These are phyloP conservation scores for Sporothrix schenckii DNA, from an alignment of 2,329 filamentous ascomycete species.

Conservation along the genomic window DNA sequence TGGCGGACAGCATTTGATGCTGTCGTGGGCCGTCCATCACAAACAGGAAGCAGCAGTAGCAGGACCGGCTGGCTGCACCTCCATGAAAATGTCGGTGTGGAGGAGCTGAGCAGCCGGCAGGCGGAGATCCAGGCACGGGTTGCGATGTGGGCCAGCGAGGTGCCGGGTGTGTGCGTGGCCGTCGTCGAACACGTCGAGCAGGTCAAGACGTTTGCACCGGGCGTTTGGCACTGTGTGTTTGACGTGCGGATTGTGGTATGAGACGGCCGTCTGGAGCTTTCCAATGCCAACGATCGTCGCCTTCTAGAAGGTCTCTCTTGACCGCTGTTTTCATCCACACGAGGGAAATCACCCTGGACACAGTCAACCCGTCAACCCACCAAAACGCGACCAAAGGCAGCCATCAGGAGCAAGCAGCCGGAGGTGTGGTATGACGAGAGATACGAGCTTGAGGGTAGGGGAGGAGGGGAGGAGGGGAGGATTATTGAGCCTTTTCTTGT, in stretches of 20 bases:
- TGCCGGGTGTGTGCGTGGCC: neutral
- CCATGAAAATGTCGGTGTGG: slow-evolving; percentile 65
- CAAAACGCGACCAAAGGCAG: neutral
- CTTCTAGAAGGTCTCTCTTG: slow-evolving; percentile 20
- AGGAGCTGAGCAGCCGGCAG: slow-evolving; percentile 54
- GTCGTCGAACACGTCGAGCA: slow-evolving; percentile 61
- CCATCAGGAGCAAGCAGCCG: neutral
- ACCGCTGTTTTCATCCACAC: slow-evolving; percentile 22
- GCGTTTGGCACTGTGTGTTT: slow-evolving; percentile 71
- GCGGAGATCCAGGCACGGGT: slow-evolving; percentile 55
- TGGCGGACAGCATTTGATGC: slow-evolving; percentile 57
- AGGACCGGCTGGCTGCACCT: slow-evolving; percentile 62
- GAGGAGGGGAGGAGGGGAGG: neutral
- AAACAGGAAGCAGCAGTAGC: neutral
- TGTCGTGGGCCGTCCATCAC: slow-evolving; percentile 2
- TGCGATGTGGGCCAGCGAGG: slow-evolving; percentile 41
- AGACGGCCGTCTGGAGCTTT: neutral
- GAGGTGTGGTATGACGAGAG: slow-evolving; percentile 2
- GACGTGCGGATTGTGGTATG: slow-evolving; percentile 56
- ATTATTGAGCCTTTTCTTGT: neutral
- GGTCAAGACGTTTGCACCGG: slow-evolving; percentile 71
- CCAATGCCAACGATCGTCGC: neutral
- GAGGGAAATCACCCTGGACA: neutral
- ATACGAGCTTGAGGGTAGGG: neutral
- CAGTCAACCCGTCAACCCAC: neutral